Conservation (phyloP, 768 basidiomycete genomes). For the Chalciporus pseudorubinellus region DNA sequence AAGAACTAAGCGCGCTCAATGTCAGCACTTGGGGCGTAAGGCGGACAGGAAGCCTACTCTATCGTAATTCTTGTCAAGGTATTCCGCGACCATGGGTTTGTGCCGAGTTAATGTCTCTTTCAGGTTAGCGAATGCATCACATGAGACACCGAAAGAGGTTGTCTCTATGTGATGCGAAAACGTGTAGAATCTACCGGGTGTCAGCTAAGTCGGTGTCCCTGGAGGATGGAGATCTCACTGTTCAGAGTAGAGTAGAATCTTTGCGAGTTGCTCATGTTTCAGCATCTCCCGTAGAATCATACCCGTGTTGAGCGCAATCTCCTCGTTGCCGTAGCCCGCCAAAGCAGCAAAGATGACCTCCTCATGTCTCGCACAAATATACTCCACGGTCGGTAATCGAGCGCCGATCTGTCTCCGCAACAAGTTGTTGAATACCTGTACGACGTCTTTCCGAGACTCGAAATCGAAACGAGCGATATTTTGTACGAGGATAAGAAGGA, state of each 20-base stretch:
- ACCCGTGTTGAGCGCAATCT: constrained; percentile 94
- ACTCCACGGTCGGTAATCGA: constrained; percentile 95
- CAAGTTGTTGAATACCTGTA: constrained; percentile 87
- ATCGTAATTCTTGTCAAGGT: constrained; percentile 96
- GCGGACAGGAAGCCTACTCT: constrained; percentile 51
- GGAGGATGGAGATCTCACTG: constrained; percentile 54
- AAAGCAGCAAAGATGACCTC: constrained; percentile 81
- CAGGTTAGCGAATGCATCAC: constrained; percentile 95
- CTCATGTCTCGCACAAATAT: constrained; percentile 73
- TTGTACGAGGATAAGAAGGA: constrained; percentile 76
- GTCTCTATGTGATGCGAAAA: constrained; percentile 97
- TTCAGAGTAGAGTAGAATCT: constrained; percentile 89
- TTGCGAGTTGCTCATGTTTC: constrained; percentile 85
- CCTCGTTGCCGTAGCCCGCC: constrained; percentile 92
- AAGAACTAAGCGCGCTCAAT: constrained; percentile 68
- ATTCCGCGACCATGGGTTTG: constrained; percentile 97
- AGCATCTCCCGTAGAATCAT: constrained; percentile 99
- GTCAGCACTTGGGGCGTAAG: background rate
- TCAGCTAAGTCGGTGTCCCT: no score
- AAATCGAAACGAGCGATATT: constrained; percentile 90
- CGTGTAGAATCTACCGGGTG: constrained; percentile 79
- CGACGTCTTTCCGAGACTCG: constrained; percentile 85
- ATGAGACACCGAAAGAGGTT: constrained; percentile 97
- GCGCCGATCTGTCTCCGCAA: constrained; percentile 88
- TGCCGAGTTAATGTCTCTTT: constrained; percentile 97